A percentile compares a stretch with the other conserved stretches of the same genome.
Conservation (phyloP, 2,329 filamentous ascomycete genomes). For the Colletotrichum karsti region DNA sequence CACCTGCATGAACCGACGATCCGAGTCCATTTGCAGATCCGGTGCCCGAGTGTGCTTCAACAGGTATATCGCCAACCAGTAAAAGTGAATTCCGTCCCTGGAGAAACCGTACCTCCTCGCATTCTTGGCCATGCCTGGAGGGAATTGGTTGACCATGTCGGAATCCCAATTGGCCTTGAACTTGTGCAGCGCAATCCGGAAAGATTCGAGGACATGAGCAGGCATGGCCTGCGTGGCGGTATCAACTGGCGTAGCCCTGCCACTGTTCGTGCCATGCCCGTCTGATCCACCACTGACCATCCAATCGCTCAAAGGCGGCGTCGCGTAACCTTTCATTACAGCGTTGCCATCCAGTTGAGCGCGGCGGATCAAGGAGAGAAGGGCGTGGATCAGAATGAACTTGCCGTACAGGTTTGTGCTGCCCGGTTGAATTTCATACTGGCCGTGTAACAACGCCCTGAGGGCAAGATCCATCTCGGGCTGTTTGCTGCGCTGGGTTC, state of each 20-base stretch:
- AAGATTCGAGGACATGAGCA: constrained; percentile 54
- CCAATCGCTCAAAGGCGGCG: constrained; percentile 69
- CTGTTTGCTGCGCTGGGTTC: constrained; percentile 71
- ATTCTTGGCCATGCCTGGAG: constrained; percentile 55
- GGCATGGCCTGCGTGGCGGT: constrained; percentile 45
- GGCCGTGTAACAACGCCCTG: constrained; percentile 66
- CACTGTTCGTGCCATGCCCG: constrained; percentile 45
- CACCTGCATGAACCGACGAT: constrained; percentile 67
- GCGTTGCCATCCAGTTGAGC: constrained; percentile 51
- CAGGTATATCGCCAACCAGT: constrained; percentile 74
- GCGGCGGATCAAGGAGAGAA: constrained; percentile 67
- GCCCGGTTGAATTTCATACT: constrained; percentile 67
- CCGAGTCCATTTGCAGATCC: constrained; percentile 64
- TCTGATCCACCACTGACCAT: constrained; percentile 52
- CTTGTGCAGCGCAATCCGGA: constrained; percentile 70
- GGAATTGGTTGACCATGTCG: constrained; percentile 75
- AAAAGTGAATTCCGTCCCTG: constrained; percentile 76
- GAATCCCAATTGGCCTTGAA: constrained; percentile 78
- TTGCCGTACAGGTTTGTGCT: constrained; percentile 78
- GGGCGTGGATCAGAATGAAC: constrained; percentile 76
- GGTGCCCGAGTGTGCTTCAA: constrained; percentile 64
- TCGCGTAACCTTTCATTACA: constrained; percentile 52
- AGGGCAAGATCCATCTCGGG: constrained; percentile 70
- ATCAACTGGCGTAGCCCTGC: constrained; percentile 55
- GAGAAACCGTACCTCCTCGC: constrained; percentile 73